Percentiles rank a stretch among this genome's conserved stretches.
phyloP scores from a whole-genome alignment of 371 early-diverging fungal species.

The Mucor circinelloides region DNA sequence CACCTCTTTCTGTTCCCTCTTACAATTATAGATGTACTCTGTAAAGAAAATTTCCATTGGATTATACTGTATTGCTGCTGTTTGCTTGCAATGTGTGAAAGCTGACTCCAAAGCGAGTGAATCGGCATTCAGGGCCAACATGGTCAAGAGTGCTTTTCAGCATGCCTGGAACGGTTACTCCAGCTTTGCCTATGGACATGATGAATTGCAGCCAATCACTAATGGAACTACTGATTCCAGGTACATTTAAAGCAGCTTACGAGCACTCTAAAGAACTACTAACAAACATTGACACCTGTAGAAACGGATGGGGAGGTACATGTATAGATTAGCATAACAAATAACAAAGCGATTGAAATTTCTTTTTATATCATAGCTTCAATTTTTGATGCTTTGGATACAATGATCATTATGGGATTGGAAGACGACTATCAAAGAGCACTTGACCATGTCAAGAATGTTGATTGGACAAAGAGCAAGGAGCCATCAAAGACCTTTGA shows the following conservation, averaged over 20 bases:
- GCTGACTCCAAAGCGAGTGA: background rate
- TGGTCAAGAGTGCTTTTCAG: slow-evolving; percentile 55
- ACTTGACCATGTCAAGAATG: slow-evolving; percentile 56
- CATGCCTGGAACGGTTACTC: slow-evolving; percentile 84
- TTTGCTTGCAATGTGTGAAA: background rate
- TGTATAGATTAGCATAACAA: slow-evolving; percentile 44
- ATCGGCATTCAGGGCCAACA: slow-evolving; percentile 2
- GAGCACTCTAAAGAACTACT: too few relatives aligned
- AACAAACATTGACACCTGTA: slow-evolving; percentile 7
- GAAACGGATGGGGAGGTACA: slow-evolving; percentile 58
- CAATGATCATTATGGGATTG: slow-evolving; percentile 80
- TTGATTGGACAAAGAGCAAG: slow-evolving; percentile 35
- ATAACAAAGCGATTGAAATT: slow-evolving; percentile 41
- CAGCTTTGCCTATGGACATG: slow-evolving; percentile 60
- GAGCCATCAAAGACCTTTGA: slow-evolving; percentile 66
- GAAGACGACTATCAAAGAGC: slow-evolving; percentile 73
- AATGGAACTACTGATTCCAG: slow-evolving; percentile 60
- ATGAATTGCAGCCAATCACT: slow-evolving; percentile 56
- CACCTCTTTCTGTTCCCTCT: background rate
- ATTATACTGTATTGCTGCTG: background rate
- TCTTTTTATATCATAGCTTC: slow-evolving; percentile 56
- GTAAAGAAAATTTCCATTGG: slow-evolving; percentile 7
- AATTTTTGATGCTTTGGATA: slow-evolving; percentile 86
- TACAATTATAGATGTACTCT: slow-evolving; percentile 3
- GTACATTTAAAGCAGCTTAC: slow-evolving; percentile 40